Evolutionary conservation across 345 rosid genomes (phyloP).

Genomic region (Sonneratia caseolaris): DNA sequence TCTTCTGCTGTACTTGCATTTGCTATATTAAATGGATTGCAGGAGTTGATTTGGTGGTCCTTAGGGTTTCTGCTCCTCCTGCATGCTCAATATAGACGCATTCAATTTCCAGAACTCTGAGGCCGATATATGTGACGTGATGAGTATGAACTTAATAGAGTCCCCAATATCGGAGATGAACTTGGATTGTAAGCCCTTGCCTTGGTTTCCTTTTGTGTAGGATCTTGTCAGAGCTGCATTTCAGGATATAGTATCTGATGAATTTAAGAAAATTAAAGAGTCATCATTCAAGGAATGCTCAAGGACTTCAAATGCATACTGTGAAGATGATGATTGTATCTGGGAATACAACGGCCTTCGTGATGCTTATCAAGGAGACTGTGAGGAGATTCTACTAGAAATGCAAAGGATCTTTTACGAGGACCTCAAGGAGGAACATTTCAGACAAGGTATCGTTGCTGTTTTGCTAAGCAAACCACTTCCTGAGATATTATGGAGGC

Average conservation of each 20-base stretch:
- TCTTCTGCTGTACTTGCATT: neutral
- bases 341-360: conserved; percentile 84
- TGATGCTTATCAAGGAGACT: conserved; percentile 54
- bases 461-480: neutral
- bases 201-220: conserved; percentile 22
- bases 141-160: neutral
- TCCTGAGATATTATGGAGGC: neutral
- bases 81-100: neutral
- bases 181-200: neutral
- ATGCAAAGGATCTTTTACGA: conserved; percentile 84
- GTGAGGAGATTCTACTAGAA: conserved; percentile 78
- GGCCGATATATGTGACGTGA: neutral
- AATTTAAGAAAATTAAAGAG: conserved; percentile 46
- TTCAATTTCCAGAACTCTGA: neutral
- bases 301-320: conserved; percentile 6
- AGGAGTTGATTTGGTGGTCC: neutral
- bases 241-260: conserved; percentile 61
- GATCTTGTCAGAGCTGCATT: conserved; percentile 51
- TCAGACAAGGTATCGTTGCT: conserved; percentile 22
- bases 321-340: conserved; percentile 35
- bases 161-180: neutral
- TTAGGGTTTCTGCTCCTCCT: neutral
- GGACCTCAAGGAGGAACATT: conserved; percentile 39
- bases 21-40: neutral
- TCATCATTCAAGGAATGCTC: conserved; percentile 21